Conservation (phyloP, 768 basidiomycete genomes). For the Rhodotorula taiwanensis region DNA sequence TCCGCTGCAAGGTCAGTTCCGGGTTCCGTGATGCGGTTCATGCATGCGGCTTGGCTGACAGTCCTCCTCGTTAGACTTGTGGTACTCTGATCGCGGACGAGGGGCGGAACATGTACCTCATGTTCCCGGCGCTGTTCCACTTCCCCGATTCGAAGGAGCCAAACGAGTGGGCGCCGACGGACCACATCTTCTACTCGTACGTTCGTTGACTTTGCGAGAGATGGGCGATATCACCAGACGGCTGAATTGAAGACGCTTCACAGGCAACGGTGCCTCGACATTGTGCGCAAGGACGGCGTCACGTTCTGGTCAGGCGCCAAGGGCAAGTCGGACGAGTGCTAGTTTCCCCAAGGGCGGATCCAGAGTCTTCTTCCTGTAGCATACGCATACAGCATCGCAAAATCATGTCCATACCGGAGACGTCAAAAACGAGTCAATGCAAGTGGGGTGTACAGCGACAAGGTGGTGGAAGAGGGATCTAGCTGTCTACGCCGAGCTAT, state of each 20-base stretch:
- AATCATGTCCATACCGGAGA: background rate
- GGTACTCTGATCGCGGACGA: constrained; percentile 15
- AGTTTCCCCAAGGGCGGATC: no score
- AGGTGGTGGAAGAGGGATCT: no score
- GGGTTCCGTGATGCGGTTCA: no score
- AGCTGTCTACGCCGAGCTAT: no score
- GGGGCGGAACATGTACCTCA: constrained; percentile 22
- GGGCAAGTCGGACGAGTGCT: constrained; percentile 20
- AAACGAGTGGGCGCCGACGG: background rate
- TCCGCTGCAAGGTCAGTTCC: constrained; percentile 28
- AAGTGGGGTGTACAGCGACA: no score
- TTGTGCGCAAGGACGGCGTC: constrained; percentile 12
- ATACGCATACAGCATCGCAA: no score
- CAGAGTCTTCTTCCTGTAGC: no score
- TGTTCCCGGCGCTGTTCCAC: constrained; percentile 11
- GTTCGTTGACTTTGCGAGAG: no score
- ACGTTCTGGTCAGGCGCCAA: constrained; percentile 19
- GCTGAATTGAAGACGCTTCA: background rate
- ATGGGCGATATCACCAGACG: no score
- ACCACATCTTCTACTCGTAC: constrained; percentile 21
- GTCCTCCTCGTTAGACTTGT: constrained; percentile 9
- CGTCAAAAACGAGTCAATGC: background rate
- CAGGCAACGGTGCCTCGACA: background rate
- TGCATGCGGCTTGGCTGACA: no score
- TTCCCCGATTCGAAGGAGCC: constrained; percentile 11